Percentiles rank a stretch among this genome's conserved stretches.
phyloP scores from a whole-genome alignment of 2,329 filamentous ascomycete species.

The Pyrenochaeta sp. region DNA sequence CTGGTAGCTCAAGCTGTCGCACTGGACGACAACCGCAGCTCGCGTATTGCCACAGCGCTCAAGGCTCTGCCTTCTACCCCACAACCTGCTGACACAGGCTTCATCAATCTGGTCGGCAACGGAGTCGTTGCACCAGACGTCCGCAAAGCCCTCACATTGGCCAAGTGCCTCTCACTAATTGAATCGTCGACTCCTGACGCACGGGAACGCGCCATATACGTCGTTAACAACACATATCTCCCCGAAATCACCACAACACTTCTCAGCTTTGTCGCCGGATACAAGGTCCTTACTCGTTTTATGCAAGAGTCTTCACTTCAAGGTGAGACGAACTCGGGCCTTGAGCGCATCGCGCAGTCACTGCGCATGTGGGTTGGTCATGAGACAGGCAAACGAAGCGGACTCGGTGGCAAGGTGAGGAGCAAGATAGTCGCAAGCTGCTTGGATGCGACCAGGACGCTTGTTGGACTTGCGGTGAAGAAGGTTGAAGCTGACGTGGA shows the following conservation, averaged over 20 bases:
- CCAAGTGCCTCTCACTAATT: constrained; percentile 65
- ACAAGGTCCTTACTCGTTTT: constrained; percentile 52
- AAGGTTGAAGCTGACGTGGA: constrained; percentile 34
- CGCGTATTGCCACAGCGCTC: constrained; percentile 62
- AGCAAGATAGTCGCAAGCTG: constrained; percentile 52
- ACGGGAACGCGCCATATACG: constrained; percentile 48
- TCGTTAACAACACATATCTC: constrained; percentile 53
- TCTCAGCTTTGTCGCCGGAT: constrained; percentile 57
- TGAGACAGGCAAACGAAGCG: constrained; percentile 51
- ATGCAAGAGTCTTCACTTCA: constrained; percentile 43
- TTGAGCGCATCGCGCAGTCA: constrained; percentile 55
- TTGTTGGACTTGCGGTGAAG: constrained; percentile 48
- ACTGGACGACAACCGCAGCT: constrained; percentile 60
- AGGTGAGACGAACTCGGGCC: constrained; percentile 45
- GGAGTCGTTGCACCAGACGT: constrained; percentile 66
- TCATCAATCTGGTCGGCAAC: constrained; percentile 61
- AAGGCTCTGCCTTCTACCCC: constrained; percentile 57
- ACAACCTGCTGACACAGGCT: constrained; percentile 45
- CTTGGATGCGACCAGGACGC: constrained; percentile 53
- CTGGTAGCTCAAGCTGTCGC: constrained; percentile 68
- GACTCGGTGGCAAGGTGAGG: constrained; percentile 50
- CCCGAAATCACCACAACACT: constrained; percentile 52
- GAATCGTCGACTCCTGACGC: constrained; percentile 48
- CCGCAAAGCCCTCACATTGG: constrained; percentile 65
- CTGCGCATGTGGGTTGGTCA: constrained; percentile 59